Evolutionary conservation across 139 green algal species (phyloP), one percentile per base, ranked within the genome.

Genomic region (Auxenochlorella pyrenoidosa): DNA sequence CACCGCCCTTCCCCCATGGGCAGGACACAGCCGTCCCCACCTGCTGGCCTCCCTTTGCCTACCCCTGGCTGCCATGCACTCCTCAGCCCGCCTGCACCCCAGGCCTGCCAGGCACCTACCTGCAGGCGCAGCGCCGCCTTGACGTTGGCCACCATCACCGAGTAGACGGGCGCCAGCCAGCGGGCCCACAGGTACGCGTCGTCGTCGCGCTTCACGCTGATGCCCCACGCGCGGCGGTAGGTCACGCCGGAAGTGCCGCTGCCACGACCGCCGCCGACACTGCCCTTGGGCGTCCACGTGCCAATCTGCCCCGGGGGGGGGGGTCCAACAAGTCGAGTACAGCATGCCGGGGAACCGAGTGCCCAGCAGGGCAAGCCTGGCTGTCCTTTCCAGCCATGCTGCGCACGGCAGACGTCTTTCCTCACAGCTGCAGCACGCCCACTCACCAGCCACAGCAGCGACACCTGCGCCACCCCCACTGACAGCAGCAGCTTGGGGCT

Each of bases 161-260:
- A 82, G 68, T 94, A 94, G 13, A 94, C 82, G 4, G 91, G 92
- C 0, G 89, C 83, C 44, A 94, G 44, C 87, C 80, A 90, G 47
- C 90, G 88, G 34, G 79, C 84, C 92, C 92, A 94, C 5, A 87
- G 36, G 85, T 81, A 90, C 0, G 91, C 91, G 40, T 86, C 80
- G 75, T 93, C 88, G 26, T 75, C 82, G 24, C 86, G 51, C 36
- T 81, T 60, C 3, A 90, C 82, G 44, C 88, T 87, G 32, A 85
- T 81, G 36, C 88, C 88, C 92, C 90, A 94, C 0, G 77, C 36
- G 8, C 84, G 89, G 21, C 71, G 71, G 79, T 87, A 92, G 34
- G 40, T 24, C 3, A 65, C 59, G 10, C 34, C 36, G 36, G 43
- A 2, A n/a, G 77, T 5, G 24, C 18, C 40, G 18, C 68, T 22